Conservation (phyloP, 176 grass and related monocot genomes). For the Oryza officinalis region DNA sequence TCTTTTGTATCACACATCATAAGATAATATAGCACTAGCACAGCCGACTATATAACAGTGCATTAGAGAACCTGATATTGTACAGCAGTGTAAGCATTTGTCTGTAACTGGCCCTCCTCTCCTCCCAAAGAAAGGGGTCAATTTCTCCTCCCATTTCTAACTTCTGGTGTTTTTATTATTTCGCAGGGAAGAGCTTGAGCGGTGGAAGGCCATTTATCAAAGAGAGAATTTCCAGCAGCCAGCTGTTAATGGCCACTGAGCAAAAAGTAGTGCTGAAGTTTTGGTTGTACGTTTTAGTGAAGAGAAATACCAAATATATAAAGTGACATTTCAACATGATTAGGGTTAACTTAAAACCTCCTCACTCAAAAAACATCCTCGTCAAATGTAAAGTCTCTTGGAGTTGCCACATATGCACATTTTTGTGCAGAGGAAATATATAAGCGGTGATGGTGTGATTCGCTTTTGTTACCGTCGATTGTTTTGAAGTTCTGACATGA, state of each 20-base stretch:
- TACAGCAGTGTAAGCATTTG: not conserved
- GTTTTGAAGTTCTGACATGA: slow-evolving; percentile 19
- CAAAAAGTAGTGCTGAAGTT: slow-evolving; percentile 25
- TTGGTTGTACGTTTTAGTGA: slow-evolving; percentile 37
- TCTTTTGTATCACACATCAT: not conserved
- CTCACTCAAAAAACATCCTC: slow-evolving; percentile 27
- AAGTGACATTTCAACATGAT: slow-evolving; percentile 22
- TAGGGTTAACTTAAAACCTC: slow-evolving; percentile 47
- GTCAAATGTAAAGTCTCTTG: slow-evolving; percentile 37
- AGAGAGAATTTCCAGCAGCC: slow-evolving; percentile 68
- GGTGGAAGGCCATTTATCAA: slow-evolving; percentile 77
- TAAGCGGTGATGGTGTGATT: slow-evolving; percentile 11
- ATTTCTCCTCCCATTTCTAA: not conserved
- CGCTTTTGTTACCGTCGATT: slow-evolving; percentile 5
- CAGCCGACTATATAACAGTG: not conserved
- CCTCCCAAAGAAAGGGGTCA: not conserved
- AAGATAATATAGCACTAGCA: not conserved
- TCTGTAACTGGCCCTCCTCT: not conserved
- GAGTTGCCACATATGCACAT: slow-evolving; percentile 23
- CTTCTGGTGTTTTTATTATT: slow-evolving; percentile 13
- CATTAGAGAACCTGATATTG: not conserved
- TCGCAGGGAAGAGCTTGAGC: slow-evolving; percentile 86
- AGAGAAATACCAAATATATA: slow-evolving; percentile 34
- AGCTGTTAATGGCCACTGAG: slow-evolving; percentile 57
- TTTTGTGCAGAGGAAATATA: slow-evolving; percentile 28